A percentile compares a stretch with the other conserved stretches of the same genome.
phyloP scores from a whole-genome alignment of 352 stramenopile genomes.

The Pythium volutum region DNA sequence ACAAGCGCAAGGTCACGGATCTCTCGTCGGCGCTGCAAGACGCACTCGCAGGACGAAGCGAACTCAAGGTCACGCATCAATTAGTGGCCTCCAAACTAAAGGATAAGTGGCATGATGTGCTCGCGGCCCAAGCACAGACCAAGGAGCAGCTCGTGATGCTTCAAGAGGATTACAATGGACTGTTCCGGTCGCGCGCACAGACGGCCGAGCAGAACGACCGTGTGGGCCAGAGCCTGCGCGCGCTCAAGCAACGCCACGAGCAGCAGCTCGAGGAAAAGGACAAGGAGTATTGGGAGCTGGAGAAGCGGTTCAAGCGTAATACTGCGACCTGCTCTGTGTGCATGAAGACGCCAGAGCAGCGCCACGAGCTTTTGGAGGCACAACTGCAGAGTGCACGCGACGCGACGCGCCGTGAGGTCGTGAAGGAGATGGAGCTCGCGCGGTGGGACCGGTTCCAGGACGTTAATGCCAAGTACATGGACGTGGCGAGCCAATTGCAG shows the following conservation, averaged over 20 bases:
- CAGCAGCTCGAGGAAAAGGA: slow-evolving; percentile 49
- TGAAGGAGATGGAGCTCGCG: slow-evolving; percentile 56
- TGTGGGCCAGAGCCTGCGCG: slow-evolving; percentile 39
- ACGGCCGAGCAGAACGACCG: slow-evolving; percentile 48
- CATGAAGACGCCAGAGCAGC: slow-evolving; percentile 55
- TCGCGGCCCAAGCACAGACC: slow-evolving; percentile 37
- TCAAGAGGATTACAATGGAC: slow-evolving; percentile 66
- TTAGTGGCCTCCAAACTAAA: slow-evolving; percentile 53
- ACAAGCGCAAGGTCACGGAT: slow-evolving; percentile 59
- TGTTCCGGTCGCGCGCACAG: slow-evolving; percentile 42
- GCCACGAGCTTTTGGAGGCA: slow-evolving; percentile 33
- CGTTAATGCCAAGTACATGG: slow-evolving; percentile 66
- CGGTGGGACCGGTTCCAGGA: slow-evolving; percentile 69
- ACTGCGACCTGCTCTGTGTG: slow-evolving; percentile 44
- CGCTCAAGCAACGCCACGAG: slow-evolving; percentile 47
- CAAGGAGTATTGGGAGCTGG: slow-evolving; percentile 51
- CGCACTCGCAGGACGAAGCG: slow-evolving; percentile 38
- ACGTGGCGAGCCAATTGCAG: slow-evolving; percentile 44
- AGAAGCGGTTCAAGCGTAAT: slow-evolving; percentile 56
- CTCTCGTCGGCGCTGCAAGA: slow-evolving; percentile 51
- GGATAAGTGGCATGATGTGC: slow-evolving; percentile 60
- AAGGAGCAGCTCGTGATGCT: slow-evolving; percentile 65
- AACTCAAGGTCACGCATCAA: slow-evolving; percentile 47
- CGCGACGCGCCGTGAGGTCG: slow-evolving; percentile 44
- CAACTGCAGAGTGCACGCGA: slow-evolving; percentile 49